Evolutionary conservation across 2,329 filamentous ascomycete species (phyloP).

Genomic region (Hawksworthiomyces lignivorus): DNA sequence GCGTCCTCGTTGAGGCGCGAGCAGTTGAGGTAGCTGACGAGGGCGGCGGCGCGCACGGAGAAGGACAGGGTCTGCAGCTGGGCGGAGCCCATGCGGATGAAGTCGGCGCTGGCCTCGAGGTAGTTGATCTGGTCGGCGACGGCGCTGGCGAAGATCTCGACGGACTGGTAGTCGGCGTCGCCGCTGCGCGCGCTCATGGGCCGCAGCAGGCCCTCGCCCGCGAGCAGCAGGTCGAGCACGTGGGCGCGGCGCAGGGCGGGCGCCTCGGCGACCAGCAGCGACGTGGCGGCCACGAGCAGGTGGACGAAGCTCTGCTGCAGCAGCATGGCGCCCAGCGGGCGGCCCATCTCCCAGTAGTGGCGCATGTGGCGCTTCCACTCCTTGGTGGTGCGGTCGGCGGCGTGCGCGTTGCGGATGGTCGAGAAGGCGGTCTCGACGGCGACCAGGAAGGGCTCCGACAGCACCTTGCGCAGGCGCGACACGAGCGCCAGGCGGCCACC

Average conservation of each 20-base stretch:
- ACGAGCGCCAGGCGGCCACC: slow-evolving; percentile 68
- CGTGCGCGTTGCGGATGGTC: slow-evolving; percentile 73
- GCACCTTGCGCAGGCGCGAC: slow-evolving; percentile 59
- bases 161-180: slow-evolving; percentile 46
- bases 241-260: slow-evolving; percentile 53
- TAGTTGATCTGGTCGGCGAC: slow-evolving; percentile 77
- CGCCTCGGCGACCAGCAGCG: slow-evolving; percentile 60
- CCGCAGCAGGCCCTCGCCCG: slow-evolving; percentile 41
- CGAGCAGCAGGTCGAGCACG: slow-evolving; percentile 67
- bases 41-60: slow-evolving; percentile 72
- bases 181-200: slow-evolving; percentile 32
- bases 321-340: slow-evolving; percentile 84
- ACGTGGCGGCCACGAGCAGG: slow-evolving; percentile 71
- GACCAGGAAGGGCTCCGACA: slow-evolving; percentile 80
- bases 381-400: slow-evolving; percentile 56
- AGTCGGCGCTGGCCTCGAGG: slow-evolving; percentile 84
- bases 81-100: slow-evolving; percentile 73
- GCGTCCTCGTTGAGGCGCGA: slow-evolving; percentile 72
- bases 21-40: slow-evolving; percentile 82
- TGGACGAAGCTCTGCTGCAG: slow-evolving; percentile 83
- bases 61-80: slow-evolving; percentile 84
- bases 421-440: slow-evolving; percentile 86
- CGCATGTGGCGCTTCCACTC: slow-evolving; percentile 85
- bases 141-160: slow-evolving; percentile 61
- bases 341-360: slow-evolving; percentile 70